These are phyloP conservation scores for Claviceps sorghi DNA, from an alignment of 2,329 filamentous ascomycete genomes.

Conservation along the genomic window DNA sequence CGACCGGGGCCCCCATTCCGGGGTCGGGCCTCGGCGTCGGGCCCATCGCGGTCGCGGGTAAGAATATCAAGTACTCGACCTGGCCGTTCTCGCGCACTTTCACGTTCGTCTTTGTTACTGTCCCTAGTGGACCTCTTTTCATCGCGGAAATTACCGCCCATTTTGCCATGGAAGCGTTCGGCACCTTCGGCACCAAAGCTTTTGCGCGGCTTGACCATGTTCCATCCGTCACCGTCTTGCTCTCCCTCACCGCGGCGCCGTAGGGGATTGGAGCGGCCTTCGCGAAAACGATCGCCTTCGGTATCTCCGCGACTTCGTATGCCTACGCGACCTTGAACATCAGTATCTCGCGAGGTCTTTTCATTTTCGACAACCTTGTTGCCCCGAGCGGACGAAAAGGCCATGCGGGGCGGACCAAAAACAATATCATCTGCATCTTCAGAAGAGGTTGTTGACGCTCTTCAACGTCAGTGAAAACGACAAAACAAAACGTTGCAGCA, in stretches of 20 bases:
- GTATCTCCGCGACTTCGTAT: constrained; percentile 37
- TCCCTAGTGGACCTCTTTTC: constrained; percentile 35
- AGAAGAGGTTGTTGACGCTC: background rate
- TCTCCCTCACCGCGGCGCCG: constrained; percentile 42
- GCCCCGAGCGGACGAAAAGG: constrained; percentile 64
- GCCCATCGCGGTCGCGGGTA: constrained; percentile 31
- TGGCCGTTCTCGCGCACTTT: constrained; percentile 32
- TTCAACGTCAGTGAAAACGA: background rate
- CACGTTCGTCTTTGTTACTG: constrained; percentile 35
- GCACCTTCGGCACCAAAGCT: constrained; percentile 59
- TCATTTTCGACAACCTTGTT: constrained; percentile 37
- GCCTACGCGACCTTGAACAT: constrained; percentile 42
- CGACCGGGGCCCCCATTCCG: constrained; percentile 48
- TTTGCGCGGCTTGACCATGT: constrained; percentile 57
- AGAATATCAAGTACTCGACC: constrained; percentile 37
- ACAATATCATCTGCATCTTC: constrained; percentile 65
- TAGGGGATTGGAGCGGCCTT: constrained; percentile 30
- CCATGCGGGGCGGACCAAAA: constrained; percentile 69
- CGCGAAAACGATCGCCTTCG: constrained; percentile 37
- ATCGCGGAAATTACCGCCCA: constrained; percentile 35
- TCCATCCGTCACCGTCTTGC: constrained; percentile 58
- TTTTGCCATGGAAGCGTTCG: constrained; percentile 53
- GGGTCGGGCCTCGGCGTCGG: constrained; percentile 39
- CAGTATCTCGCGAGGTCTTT: constrained; percentile 35
- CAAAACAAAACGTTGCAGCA: background rate